phyloP scores from a whole-genome alignment of 2,329 filamentous ascomycete species.

The Elsinoe arachidis region DNA sequence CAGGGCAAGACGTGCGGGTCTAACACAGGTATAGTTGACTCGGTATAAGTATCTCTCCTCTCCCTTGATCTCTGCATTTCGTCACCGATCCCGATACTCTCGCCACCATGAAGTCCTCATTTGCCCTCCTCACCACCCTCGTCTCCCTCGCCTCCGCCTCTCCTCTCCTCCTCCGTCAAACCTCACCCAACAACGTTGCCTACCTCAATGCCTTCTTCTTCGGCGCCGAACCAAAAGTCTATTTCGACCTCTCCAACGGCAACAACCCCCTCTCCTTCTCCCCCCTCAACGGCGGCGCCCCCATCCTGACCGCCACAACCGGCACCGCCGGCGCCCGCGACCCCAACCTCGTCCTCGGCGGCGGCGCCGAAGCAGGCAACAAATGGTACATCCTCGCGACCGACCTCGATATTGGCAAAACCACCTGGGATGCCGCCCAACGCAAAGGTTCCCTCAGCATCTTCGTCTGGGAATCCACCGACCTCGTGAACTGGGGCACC shows the following conservation, averaged over 20 bases:
- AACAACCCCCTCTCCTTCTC: constrained; percentile 43
- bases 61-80: not conserved
- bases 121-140: not conserved
- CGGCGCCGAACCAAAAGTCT: constrained; percentile 11
- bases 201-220: constrained; percentile 11
- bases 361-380: constrained; percentile 38
- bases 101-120: not conserved
- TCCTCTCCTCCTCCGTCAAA: not conserved
- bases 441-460: constrained; percentile 45
- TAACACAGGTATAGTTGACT: too few relatives aligned
- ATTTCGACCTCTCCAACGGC: constrained; percentile 40
- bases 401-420: constrained; percentile 41
- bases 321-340: constrained; percentile 48
- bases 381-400: constrained; percentile 51
- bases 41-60: not conserved
- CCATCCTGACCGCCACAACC: constrained; percentile 42
- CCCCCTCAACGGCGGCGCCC: constrained; percentile 41
- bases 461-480: constrained; percentile 48
- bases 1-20: not conserved
- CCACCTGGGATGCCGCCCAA: constrained; percentile 44
- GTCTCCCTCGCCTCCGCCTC: not conserved
- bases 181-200: not conserved
- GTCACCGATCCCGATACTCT: not conserved
- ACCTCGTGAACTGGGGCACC: constrained; percentile 42
- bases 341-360: constrained; percentile 41